Evolutionary conservation across 306 rosid species (phyloP), one percentile per base, ranked within the genome.

Genomic region (Malus fusca): DNA sequence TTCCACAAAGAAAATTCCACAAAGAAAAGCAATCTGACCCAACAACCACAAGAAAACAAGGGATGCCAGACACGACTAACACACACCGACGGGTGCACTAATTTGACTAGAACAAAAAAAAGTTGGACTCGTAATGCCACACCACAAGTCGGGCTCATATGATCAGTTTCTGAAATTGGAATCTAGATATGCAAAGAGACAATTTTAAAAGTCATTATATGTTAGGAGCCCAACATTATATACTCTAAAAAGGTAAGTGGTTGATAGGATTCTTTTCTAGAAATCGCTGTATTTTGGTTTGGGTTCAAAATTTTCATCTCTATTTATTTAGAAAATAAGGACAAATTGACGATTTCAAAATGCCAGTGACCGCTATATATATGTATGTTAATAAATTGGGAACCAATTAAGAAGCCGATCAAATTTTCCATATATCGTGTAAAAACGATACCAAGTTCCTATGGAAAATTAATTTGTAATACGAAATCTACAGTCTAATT

Each of bases 231-330:
- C 26, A 26, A 26, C 10, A 7, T 37, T 37, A 6, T 7, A 2
- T 8, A 37, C 43, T 8, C 11, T 40, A 8, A 46, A 46, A 46
- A 2, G 19, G 15, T 5, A 46, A 46, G 53, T 46, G 53, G 18
- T 14, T 13, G 2, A 48, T 48, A 17, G 7, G 21, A 4, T 0
- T 48, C 14, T 14, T 1, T 6, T 48, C 2, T 35, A 35, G 40
- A 48, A 15, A 0, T 48, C 0, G 5, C 2, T 48, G 8, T 0
- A 2, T 15, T 3, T 48, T 0, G 5, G 17, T 3, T 48, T 0
- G 5, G 17, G 5, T 15, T 48, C 53, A 48, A 40, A 40, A 2
- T 0, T 5, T 46, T 46, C 52, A 13, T 1, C 19, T 26, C 26
- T 26, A 26, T 46, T 5, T 14, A 14, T 17, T 46, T 46, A 14